Evolutionary conservation across 1,139 yeast genomes (phyloP), one percentile per base, ranked within the genome.

Genomic region (Hyphopichia khmerensis): DNA sequence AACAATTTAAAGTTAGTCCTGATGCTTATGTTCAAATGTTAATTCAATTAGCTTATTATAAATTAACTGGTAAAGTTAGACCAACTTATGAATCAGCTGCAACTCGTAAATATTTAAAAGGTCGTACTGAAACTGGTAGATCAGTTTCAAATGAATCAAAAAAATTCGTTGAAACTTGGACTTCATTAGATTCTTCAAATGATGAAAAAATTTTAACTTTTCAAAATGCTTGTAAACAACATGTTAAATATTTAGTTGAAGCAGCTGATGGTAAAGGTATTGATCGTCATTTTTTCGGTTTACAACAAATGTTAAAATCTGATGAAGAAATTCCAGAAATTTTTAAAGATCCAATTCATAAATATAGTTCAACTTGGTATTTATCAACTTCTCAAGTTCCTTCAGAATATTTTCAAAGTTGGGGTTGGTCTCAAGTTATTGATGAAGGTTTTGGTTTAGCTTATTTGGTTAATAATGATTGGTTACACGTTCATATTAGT

Each of bases 61-160:
- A 90, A 67, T 75, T 83, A 67, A 79, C 89, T 40, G 96, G 96
- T 26, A 81, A 79, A 44, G 74, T 82, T 47, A 79, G 95, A 62
- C 97, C 97, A 49, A 93, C 98, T 21, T 93, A 93, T 64, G 99
- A 93, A 66, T 86, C 96, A 39, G 97, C 97, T 7, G 90, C 98
- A 23, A 91, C 98, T 4, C 81, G 98, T 65, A 84, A 82, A 60
- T 91, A 77, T 68, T 86, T 83, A 60, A 83, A 80, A 56, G 99
- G 99, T 44, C 82, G 99, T 65, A 93, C 98, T n/a, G 99, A 93
- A 67, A 87, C 97, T 33, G 91, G 96, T 49, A 80, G 99, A 60
- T 69, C 90, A 8, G 96, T 89, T 19, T 83, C 96, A n/a, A 67
- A 65, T 43, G 96, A 87, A 60, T 79, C 91, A 26, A 75, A 80